Evolutionary conservation across 148 eudicot genomes (phyloP).

Genomic region (Amaranthus palmeri): DNA sequence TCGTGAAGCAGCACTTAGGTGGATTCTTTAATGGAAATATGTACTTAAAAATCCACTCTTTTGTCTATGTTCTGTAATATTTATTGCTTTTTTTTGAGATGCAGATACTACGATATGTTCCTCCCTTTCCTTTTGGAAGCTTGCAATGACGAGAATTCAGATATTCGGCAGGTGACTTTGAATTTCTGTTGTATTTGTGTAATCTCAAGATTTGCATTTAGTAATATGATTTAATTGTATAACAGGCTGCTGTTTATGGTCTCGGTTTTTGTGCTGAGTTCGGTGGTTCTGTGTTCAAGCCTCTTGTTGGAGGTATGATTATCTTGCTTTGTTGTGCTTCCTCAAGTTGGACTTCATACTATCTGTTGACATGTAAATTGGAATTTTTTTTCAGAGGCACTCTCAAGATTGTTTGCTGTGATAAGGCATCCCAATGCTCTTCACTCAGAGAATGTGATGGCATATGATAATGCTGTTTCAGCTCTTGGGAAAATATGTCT

Average conservation of each 20-base stretch:
- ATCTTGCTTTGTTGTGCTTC: neutral
- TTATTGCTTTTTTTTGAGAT: slow-evolving; percentile 2
- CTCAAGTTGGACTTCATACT: neutral
- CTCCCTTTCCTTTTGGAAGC: slow-evolving; percentile 46
- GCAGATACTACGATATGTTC: slow-evolving; percentile 46
- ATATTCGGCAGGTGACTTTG: slow-evolving; percentile 38
- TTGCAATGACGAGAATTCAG: slow-evolving; percentile 44
- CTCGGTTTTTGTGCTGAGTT: slow-evolving; percentile 47
- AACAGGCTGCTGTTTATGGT: slow-evolving; percentile 47
- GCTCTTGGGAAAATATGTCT: slow-evolving; percentile 47
- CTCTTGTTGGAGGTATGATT: slow-evolving; percentile 41
- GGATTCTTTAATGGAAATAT: neutral
- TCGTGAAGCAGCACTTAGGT: slow-evolving; percentile 42
- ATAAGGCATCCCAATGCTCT: slow-evolving; percentile 35
- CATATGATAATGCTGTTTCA: slow-evolving; percentile 51
- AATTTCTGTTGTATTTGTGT: neutral
- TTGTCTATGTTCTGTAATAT: neutral
- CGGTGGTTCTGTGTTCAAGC: slow-evolving; percentile 43
- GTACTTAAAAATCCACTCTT: neutral
- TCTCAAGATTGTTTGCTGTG: slow-evolving; percentile 36
- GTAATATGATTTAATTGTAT: slow-evolving; percentile 8
- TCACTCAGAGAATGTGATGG: slow-evolving; percentile 35
- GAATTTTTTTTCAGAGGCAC: slow-evolving; percentile 30
- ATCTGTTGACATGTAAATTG: neutral
- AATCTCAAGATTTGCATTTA: slow-evolving; percentile 1